These are phyloP conservation scores for Exophiala oligosperma DNA, from an alignment of 2,329 filamentous ascomycete genomes.

Conservation along the genomic window DNA sequence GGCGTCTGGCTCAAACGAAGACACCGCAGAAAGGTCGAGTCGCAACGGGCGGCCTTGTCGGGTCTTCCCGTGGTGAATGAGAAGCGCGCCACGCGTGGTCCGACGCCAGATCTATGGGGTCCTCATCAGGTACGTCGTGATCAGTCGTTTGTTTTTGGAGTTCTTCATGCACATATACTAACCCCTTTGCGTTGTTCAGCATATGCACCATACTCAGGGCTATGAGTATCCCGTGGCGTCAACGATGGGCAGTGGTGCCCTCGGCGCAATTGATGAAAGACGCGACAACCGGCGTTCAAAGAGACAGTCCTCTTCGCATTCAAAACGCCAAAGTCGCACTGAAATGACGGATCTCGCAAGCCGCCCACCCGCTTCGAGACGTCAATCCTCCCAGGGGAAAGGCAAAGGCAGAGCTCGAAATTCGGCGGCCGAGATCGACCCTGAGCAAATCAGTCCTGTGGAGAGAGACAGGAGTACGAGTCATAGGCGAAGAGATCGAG, in stretches of 20 bases:
- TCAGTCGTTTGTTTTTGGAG: neutral
- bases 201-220: constrained; percentile 28
- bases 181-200: constrained; percentile 5
- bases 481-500: no score
- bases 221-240: constrained; percentile 21
- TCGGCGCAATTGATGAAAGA: constrained; percentile 1
- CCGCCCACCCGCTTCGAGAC: constrained; percentile 10
- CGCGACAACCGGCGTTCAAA: constrained; percentile 12
- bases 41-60: constrained; percentile 47
- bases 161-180: neutral
- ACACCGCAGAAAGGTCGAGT: constrained; percentile 64
- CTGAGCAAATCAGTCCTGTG: constrained; percentile 8
- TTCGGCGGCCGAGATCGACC: constrained; percentile 2
- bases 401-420: constrained; percentile 17
- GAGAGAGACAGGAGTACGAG: constrained; percentile 27
- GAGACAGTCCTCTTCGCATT: constrained; percentile 10
- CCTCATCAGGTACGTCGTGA: constrained; percentile 33
- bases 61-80: constrained; percentile 30
- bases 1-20: constrained; percentile 72
- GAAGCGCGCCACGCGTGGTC: constrained; percentile 31
- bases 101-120: constrained; percentile 36
- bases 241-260: constrained; percentile 8
- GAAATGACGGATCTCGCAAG: constrained; percentile 10
- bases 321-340: neutral
- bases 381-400: constrained; percentile 11